Percentiles rank a stretch among this genome's conserved stretches.
phyloP scores from a whole-genome alignment of 2,329 filamentous ascomycete species.

The Pseudocercospora eumusae region DNA sequence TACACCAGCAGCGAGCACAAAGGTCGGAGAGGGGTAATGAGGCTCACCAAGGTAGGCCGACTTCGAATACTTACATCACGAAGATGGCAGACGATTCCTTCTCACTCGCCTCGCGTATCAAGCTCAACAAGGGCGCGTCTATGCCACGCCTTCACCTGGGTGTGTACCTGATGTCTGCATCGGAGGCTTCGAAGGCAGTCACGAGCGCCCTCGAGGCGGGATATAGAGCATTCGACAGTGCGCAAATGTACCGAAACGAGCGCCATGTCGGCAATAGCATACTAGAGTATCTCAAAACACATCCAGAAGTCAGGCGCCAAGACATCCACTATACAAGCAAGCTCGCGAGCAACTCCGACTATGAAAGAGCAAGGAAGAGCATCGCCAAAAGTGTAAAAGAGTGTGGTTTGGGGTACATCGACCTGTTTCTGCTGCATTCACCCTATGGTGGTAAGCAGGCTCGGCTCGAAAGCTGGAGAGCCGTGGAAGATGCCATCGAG shows the following conservation, averaged over 20 bases:
- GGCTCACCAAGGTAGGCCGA: background rate
- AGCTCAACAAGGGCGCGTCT: slow-evolving; percentile 63
- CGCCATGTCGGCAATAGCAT: slow-evolving; percentile 68
- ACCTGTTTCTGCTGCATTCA: slow-evolving; percentile 76
- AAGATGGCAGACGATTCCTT: slow-evolving; percentile 30
- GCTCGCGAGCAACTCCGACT: slow-evolving; percentile 66
- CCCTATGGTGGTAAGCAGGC: slow-evolving; percentile 72
- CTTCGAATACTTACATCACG: too few relatives aligned
- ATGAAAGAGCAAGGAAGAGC: slow-evolving; percentile 66
- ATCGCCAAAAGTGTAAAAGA: slow-evolving; percentile 66
- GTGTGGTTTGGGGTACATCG: slow-evolving; percentile 71
- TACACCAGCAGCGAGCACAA: background rate
- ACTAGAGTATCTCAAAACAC: slow-evolving; percentile 29
- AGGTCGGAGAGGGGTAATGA: background rate
- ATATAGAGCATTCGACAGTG: slow-evolving; percentile 58
- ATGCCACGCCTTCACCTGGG: slow-evolving; percentile 75
- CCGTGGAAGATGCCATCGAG: slow-evolving; percentile 72
- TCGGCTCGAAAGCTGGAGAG: slow-evolving; percentile 71
- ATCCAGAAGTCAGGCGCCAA: slow-evolving; percentile 57
- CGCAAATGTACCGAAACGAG: slow-evolving; percentile 72
- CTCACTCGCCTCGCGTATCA: slow-evolving; percentile 49
- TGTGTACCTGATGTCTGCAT: slow-evolving; percentile 68
- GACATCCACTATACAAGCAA: slow-evolving; percentile 82
- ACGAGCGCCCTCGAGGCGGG: slow-evolving; percentile 44
- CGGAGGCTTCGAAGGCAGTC: slow-evolving; percentile 61